Conservation (phyloP, 306 rosid genomes). For the Gleditsia sinensis region DNA sequence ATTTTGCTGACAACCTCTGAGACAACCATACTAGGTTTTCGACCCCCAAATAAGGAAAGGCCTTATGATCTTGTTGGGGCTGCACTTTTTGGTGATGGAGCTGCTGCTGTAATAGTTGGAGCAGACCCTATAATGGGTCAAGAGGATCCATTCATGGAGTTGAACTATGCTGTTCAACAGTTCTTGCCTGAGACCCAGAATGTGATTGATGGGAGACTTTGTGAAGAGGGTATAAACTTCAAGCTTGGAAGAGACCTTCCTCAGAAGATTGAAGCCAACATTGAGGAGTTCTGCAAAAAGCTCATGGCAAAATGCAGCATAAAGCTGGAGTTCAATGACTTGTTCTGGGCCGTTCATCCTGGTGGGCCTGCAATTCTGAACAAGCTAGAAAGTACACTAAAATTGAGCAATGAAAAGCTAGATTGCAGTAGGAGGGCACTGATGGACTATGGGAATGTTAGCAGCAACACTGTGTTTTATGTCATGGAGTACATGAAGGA, state of each 20-base stretch:
- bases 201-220: constrained; percentile 78
- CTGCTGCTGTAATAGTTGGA: constrained; percentile 86
- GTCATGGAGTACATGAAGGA: constrained; percentile 91
- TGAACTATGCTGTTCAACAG: constrained; percentile 73
- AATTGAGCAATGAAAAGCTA: constrained; percentile 60
- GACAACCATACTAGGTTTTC: constrained; percentile 87
- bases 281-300: constrained; percentile 78
- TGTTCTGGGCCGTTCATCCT: constrained; percentile 97
- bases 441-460: constrained; percentile 88
- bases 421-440: constrained; percentile 82
- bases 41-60: constrained; percentile 80
- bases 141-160: constrained; percentile 87
- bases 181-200: constrained; percentile 74
- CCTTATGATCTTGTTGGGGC: constrained; percentile 99
- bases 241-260: constrained; percentile 97
- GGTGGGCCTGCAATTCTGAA: constrained; percentile 95
- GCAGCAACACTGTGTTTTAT: constrained; percentile 91
- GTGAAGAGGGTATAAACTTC: constrained; percentile 90
- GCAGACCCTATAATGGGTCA: constrained; percentile 49
- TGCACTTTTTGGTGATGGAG: constrained; percentile 96
- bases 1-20: constrained; percentile 80
- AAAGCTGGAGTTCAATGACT: constrained; percentile 61
- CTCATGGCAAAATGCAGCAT: constrained; percentile 48
- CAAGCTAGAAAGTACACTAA: constrained; percentile 59
- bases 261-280: constrained; percentile 84